A percentile compares a stretch with the other conserved stretches of the same genome.
Conservation (phyloP, 2,329 filamentous ascomycete species). For the Penicillium sclerotigenum region DNA sequence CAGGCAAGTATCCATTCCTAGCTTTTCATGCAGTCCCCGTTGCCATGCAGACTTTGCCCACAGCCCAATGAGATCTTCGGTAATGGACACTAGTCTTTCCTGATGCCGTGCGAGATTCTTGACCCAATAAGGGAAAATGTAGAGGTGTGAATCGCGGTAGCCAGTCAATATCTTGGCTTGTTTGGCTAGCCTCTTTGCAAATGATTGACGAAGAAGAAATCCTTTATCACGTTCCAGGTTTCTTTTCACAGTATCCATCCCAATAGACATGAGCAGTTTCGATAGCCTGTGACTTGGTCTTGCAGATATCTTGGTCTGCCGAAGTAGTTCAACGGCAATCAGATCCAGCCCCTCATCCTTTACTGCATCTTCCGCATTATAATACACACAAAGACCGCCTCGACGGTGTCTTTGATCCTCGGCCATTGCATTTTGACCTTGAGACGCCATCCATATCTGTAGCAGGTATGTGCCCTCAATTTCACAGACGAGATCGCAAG, state of each 20-base stretch:
- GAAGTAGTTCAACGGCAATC: not conserved
- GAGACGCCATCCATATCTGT: not conserved
- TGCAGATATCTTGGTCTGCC: not conserved
- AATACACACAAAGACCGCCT: not conserved
- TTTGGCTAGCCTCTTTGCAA: not conserved
- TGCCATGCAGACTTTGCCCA: conserved; percentile 2
- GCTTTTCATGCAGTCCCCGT: not conserved
- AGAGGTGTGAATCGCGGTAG: conserved; percentile 2
- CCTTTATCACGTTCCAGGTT: not conserved
- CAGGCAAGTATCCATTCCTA: not conserved
- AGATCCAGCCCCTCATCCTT: not conserved
- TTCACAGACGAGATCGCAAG: conserved; percentile 4
- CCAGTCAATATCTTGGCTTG: not conserved
- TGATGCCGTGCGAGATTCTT: not conserved
- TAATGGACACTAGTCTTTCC: not conserved
- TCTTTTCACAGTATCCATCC: not conserved
- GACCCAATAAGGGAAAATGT: not conserved
- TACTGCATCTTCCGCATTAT: not conserved
- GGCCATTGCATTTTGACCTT: not conserved
- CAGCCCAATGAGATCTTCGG: not conserved
- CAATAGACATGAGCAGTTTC: not conserved
- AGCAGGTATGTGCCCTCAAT: not conserved
- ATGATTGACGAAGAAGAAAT: not conserved
- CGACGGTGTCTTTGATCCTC: not conserved
- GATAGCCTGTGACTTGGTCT: not conserved